Evolutionary conservation across 2,329 filamentous ascomycete species (phyloP).

Genomic region (Aureobasidium sp.): DNA sequence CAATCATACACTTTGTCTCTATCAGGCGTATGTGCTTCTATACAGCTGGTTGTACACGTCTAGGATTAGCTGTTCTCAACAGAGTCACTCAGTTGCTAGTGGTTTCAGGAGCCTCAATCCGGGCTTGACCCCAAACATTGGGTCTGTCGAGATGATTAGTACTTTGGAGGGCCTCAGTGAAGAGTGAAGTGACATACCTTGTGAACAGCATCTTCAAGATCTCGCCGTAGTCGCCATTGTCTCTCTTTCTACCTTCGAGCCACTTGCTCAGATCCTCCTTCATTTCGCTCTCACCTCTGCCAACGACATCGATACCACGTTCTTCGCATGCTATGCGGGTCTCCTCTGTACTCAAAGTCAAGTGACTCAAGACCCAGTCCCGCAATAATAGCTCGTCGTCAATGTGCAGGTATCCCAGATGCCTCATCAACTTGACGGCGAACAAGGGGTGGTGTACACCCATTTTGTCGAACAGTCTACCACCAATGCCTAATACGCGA

Average conservation of each 20-base stretch:
- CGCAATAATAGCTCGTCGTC: conserved; percentile 62
- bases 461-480: conserved; percentile 33
- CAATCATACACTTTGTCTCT: too few relatives aligned
- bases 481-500: conserved; percentile 28
- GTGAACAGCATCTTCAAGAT: conserved; percentile 27
- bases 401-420: conserved; percentile 54
- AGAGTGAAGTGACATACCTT: conserved; percentile 18
- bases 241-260: conserved; percentile 31
- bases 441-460: conserved; percentile 41
- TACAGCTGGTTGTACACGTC: background rate
- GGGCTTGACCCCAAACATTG: conserved; percentile 7
- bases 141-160: background rate
- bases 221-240: conserved; percentile 23
- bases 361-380: conserved; percentile 38
- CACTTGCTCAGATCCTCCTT: conserved; percentile 29
- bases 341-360: conserved; percentile 38
- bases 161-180: too few relatives aligned
- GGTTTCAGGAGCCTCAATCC: background rate
- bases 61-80: background rate
- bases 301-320: conserved; percentile 26
- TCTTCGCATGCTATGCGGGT: conserved; percentile 29
- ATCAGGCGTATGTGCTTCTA: too few relatives aligned
- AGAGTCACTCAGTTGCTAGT: background rate
- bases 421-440: conserved; percentile 45
- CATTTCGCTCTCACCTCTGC: conserved; percentile 19